Evolutionary conservation across 306 rosid genomes (phyloP), one percentile per base, ranked within the genome.

Genomic region (Hippophae tibetana): DNA sequence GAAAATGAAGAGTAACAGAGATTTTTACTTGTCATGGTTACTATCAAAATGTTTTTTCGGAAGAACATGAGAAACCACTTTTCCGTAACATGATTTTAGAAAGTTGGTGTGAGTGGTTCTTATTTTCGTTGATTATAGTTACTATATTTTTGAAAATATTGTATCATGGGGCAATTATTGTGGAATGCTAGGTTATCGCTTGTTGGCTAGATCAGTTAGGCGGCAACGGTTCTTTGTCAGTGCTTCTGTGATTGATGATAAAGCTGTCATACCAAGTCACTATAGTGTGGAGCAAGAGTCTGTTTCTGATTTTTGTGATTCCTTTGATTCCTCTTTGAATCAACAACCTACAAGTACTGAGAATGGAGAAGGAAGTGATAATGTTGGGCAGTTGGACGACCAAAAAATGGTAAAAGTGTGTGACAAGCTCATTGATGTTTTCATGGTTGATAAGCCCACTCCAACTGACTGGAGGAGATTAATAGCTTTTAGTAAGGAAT

Each of bases 371-470:
- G 79, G 26, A 51, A 63, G 70, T 54, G 76, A 63, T n/a, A 66
- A 60, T 8, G 41, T 53, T n/a, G 69, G 60, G 76, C 31, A 57
- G 26, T 59, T 77, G 80, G 89, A 80, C 47, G 82, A 80, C 23
- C 68, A 43, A 12, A 60, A 64, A 63, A 88, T 83, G 93, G 57
- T 50, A 58, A 49, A 69, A 58, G 76, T 85, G n/a, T 92, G 93
- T 2, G 85, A 92, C 69, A 92, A 92, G 75, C 83, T 92, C 13
- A 92, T 88, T 74, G 96, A 75, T 18, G 88, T 92, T 72, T 92
- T 92, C 81, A 44, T 85, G 83, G 92, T 88, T 44, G 99, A 92
- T 69, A 92, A 87, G 74, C 86, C 96, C 42, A 78, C 86, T 43
- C 79, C 96, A 41, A 71, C 85, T 10, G 93, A 92, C 58, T 92